Percentiles rank a stretch among this genome's conserved stretches.
phyloP scores from a whole-genome alignment of 331 rosid species.

The Quercus tomentella region DNA sequence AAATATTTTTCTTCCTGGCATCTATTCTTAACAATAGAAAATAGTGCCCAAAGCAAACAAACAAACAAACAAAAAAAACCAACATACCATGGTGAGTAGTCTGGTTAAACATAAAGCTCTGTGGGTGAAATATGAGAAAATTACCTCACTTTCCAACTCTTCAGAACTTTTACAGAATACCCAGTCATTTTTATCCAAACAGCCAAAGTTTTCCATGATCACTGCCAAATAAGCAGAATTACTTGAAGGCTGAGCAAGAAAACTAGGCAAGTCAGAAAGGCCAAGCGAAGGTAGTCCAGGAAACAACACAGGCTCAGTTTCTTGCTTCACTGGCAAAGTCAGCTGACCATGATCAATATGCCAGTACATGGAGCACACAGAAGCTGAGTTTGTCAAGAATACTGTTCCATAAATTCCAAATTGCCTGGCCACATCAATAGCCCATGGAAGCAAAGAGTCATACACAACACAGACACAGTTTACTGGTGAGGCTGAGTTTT shows the following conservation, averaged over 20 bases:
- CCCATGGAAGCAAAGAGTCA: constrained; percentile 30
- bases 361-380: constrained; percentile 22
- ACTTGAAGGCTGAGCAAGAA: constrained; percentile 12
- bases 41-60: background rate
- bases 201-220: constrained; percentile 13
- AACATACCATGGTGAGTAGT: background rate
- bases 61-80: too few relatives aligned
- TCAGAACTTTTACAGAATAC: constrained; percentile 33
- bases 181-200: constrained; percentile 30
- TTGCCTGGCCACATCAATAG: constrained; percentile 21
- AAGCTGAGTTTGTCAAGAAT: constrained; percentile 27
- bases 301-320: background rate
- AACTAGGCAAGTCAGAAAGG: constrained; percentile 23
- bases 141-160: constrained; percentile 30
- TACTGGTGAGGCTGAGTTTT: too few relatives aligned
- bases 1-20: background rate
- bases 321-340: constrained; percentile 10
- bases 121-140: background rate
- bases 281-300: constrained; percentile 40
- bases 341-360: constrained; percentile 1
- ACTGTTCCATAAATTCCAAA: constrained; percentile 13
- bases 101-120: background rate
- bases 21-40: background rate
- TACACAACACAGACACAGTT: too few relatives aligned
- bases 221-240: background rate